A percentile compares a stretch with the other conserved stretches of the same genome.
Conservation (phyloP, 352 stramenopile genomes). For the Phytophthora tentaculata region DNA sequence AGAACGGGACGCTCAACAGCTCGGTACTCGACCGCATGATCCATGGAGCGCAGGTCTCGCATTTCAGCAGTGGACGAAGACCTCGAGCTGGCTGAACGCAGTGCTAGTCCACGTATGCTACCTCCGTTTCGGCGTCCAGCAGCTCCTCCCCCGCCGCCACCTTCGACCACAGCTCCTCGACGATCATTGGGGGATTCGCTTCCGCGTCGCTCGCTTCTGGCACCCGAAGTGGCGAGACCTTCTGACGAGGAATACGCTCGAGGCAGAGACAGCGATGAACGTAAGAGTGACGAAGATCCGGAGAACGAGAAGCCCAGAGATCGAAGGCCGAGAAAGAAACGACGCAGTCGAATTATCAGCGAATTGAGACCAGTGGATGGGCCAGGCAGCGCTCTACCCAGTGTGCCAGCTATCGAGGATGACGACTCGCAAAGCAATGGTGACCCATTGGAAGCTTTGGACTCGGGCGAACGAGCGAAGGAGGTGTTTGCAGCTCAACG, state of each 20-base stretch:
- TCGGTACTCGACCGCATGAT: slow-evolving; percentile 30
- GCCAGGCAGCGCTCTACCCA: slow-evolving; percentile 20
- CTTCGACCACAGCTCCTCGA: slow-evolving; percentile 4
- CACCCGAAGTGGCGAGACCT: slow-evolving; percentile 20
- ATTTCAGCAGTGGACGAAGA: slow-evolving; percentile 24
- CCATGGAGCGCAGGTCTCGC: slow-evolving; percentile 20
- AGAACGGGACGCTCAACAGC: not conserved
- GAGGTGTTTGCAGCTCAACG: slow-evolving; percentile 60
- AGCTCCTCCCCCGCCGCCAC: slow-evolving; percentile 17
- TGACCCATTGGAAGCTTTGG: slow-evolving; percentile 24
- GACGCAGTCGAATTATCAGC: slow-evolving; percentile 44
- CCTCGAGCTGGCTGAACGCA: slow-evolving; percentile 26
- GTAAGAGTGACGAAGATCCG: slow-evolving; percentile 21
- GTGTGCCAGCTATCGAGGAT: slow-evolving; percentile 25
- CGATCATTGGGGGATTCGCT: slow-evolving; percentile 37
- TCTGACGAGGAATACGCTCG: slow-evolving; percentile 19
- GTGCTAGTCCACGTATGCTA: slow-evolving; percentile 16
- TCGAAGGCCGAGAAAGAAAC: slow-evolving; percentile 23
- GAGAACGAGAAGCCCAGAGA: slow-evolving; percentile 17
- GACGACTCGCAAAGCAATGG: slow-evolving; percentile 25
- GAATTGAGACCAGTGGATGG: slow-evolving; percentile 39
- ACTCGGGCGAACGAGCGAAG: slow-evolving; percentile 35
- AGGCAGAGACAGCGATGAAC: slow-evolving; percentile 38
- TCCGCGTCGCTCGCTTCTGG: slow-evolving; percentile 41
- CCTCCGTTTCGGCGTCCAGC: slow-evolving; percentile 29